Base-by-base conservation (phyloP, 345 rosid genomes). In the Zanthoxylum bungeanum region DNA sequence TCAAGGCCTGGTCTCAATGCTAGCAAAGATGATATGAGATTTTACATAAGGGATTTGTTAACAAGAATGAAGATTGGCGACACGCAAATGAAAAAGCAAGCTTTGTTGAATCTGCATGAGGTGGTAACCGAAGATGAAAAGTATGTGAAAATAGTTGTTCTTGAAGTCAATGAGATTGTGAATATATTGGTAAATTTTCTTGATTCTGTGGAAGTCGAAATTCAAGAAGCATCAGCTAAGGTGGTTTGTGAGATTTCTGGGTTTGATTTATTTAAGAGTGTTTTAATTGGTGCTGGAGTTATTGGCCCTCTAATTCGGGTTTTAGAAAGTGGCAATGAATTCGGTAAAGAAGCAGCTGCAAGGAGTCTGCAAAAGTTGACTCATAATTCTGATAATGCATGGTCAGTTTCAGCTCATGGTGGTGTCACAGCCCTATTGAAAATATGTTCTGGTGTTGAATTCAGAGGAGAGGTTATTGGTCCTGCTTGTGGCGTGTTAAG, bases 41-140 rank as follows among this genome's bases (percentile, higher is more conserved):
- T 95, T 68, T 92, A 90, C 70, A 62, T 83, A 1, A 84, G 88
- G 70, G 97, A 95, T 89, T 87, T 92, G 59, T 51, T 89, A 28
- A 92, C 96, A 34, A 95, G 99, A 76, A 82, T 94, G 93, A 95
- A 92, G 81, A 85, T 95, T 77, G 99, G 98, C 7, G 97, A 92
- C 78, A 11, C 74, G 44, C 86, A 81, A 68, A 95, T 95, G 96
- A 90, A 92, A 85, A 92, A 75, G 33, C 92, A 88, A 49, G 92
- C 97, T 66, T 71, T 94, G 85, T 50, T 72, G 49, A 86, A 85
- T 78, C 81, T 94, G 70, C 50, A 78, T 30, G 88, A 86, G 33
- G 91, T 78, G 57, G 64, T 88, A 61, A 86, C 46, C 10, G 97
- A 88, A 65, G 93, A 88, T 56, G 90, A 85, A 66, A 85, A 76